Evolutionary conservation across 1,284 basidiomycete genomes (phyloP), one percentile per base, ranked within the genome.

Genomic region (Tilletia horrida): DNA sequence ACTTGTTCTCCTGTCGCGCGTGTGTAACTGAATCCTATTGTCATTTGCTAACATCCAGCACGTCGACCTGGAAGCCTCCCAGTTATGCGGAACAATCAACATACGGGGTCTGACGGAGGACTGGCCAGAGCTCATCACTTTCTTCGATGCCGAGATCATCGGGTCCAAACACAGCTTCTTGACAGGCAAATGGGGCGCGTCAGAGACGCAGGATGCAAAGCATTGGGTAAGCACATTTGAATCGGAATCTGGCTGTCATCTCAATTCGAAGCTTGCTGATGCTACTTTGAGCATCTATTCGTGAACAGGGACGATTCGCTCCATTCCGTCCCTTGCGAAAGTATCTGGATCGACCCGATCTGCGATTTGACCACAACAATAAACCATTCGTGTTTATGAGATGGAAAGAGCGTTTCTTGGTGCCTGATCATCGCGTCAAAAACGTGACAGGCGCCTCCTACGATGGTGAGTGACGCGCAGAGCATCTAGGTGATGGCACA

Each of bases 401-500:
- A 68, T 96, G 93, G 91, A 97, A 97, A 84, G 94, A 97, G 83
- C 87, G 89, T 76, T 97, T 97, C 83, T 84, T 97, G 68, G 92
- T 97, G 14, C 94, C 94, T 9, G 91, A 95, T 82, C 92, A 95
- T 83, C 87, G 89, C 68, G 92, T 95, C 59, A 88, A 91, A 79
- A 92, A 95, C 83, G 96, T 97, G 82, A 92, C 88, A 76, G 94
- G 94, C 35, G 94, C 94, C 3, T 93, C 91, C 80, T 97, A 95
- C 84, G 93, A 55, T 27, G 52, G 52, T 55, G 52, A 55, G 52
- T 11, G n/a, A n/a, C n/a, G n/a, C n/a, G n/a, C n/a, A n/a, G n/a
- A n/a, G n/a, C 29, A 48, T 64, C 31, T 64, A 65, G 64, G 69
- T 55, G 9, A 71, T 71, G 18, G 66, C 52, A 44, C 71, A 45